A percentile compares a stretch with the other conserved stretches of the same genome.
These are phyloP conservation scores for Cytospora chrysosperma DNA, from an alignment of 2,329 filamentous ascomycete genomes.

Conservation along the genomic window DNA sequence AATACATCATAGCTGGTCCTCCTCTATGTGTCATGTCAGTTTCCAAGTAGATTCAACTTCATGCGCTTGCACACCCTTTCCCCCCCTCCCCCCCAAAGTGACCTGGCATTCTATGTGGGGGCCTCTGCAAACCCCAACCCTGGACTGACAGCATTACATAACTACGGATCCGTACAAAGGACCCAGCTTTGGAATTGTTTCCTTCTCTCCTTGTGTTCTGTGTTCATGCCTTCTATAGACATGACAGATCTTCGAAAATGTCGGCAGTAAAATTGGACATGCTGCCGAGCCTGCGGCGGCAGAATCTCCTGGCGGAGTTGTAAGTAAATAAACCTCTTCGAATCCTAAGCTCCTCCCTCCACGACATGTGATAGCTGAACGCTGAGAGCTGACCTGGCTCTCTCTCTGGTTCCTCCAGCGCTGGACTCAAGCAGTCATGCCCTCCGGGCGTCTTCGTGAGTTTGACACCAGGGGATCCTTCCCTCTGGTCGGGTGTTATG, in stretches of 20 bases:
- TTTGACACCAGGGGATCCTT: conserved; percentile 76
- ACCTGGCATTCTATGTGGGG: background rate
- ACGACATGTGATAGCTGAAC: conserved; percentile 16
- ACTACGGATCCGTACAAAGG: background rate
- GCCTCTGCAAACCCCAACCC: background rate
- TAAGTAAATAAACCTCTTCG: conserved; percentile 44
- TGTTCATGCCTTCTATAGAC: conserved; percentile 12
- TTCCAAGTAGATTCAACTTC: no score
- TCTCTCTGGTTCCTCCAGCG: conserved; percentile 50
- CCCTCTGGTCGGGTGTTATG: conserved; percentile 84
- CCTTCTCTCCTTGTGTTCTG: background rate
- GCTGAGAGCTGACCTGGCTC: conserved; percentile 29
- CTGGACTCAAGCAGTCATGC: conserved; percentile 76
- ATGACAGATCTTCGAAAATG: conserved; percentile 37
- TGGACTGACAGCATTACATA: background rate
- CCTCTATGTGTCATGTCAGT: no score
- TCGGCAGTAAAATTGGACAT: conserved; percentile 43
- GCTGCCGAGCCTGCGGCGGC: conserved; percentile 62
- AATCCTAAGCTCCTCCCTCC: background rate
- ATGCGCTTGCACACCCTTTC: no score
- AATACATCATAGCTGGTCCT: no score
- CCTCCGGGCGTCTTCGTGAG: conserved; percentile 86
- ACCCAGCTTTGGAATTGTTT: background rate
- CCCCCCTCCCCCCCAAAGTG: no score
- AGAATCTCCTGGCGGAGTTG: conserved; percentile 82